Evolutionary conservation across 257 asterid genomes (phyloP), one percentile per base, ranked within the genome.

Genomic region (Salvia miltiorrhiza): DNA sequence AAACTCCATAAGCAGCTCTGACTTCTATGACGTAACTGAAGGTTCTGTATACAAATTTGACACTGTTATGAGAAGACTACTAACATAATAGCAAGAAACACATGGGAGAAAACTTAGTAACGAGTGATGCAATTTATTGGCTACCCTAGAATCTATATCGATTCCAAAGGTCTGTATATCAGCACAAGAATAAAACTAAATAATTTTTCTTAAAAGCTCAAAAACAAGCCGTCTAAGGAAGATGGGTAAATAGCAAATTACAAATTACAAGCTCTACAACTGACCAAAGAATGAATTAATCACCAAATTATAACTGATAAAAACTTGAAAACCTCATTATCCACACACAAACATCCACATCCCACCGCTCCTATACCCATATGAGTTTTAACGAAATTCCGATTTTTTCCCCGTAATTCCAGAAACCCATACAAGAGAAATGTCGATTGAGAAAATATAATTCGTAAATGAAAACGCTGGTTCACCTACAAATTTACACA

Each of bases 41-140:
- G 75, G 58, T 72, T 81, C 95, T 90, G 85, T 68, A 76, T 28
- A 73, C 23, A 14, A 64, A 11, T 76, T 10, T 57, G 30, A 32
- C 37, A 9, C 21, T n/a, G 56, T 53, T 16, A 76, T 40, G 54
- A 54, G 37, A 52, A 59, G 37, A 53, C 64, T 37, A 33, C 50
- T 9, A 65, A 7, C 7, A 30, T 7, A 30, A 30, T 7, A 23
- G 20, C 8, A 4, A 50, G 14, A 3, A 41, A 23, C 32, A 47
- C 2, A 28, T 3, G 7, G 13, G 56, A 55, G 69, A 12, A 41
- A 45, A 20, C 44, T 41, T 32, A 32, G 20, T 0, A 39, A 67
- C 37, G 13, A n/a, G n/a, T 41, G 43, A 50, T 41, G 17, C 28
- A 50, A 60, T 37, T 26, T 12, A 21, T 37, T 37, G 70, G 26